A percentile compares a stretch with the other conserved stretches of the same genome.
Conservation (phyloP, 192 early-diverging fungal genomes). For the Chytriomyces hyalinus region DNA sequence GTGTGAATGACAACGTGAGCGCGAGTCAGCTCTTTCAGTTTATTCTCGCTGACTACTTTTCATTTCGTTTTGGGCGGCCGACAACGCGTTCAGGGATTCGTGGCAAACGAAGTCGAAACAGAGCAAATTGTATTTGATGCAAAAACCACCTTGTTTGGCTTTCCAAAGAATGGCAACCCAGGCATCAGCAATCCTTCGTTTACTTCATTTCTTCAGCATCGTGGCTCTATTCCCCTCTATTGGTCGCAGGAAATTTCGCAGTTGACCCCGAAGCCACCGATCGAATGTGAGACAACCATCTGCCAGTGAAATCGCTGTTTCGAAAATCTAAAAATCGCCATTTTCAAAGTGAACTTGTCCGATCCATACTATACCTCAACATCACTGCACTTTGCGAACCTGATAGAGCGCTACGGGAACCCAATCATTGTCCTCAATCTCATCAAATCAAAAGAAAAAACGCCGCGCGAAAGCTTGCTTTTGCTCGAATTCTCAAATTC, state of each 20-base stretch:
- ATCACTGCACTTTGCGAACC: conserved; percentile 89
- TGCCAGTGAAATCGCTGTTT: conserved; percentile 1
- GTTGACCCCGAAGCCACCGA: conserved; percentile 94
- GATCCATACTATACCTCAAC: conserved; percentile 95
- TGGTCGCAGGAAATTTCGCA: conserved; percentile 95
- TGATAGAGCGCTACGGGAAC: conserved; percentile 89
- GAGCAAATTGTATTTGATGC: conserved; percentile 97
- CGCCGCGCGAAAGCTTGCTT: conserved; percentile 81
- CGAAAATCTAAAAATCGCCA: neutral
- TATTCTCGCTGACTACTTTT: too few relatives aligned
- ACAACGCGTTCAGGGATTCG: conserved; percentile 71
- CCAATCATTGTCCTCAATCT: conserved; percentile 94
- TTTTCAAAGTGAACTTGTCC: conserved; percentile 70
- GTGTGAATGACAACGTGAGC: conserved; percentile 82
- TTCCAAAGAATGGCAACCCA: conserved; percentile 50
- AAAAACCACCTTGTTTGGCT: conserved; percentile 85
- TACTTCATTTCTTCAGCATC: conserved; percentile 95
- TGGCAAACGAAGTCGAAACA: conserved; percentile 98
- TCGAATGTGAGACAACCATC: conserved; percentile 55
- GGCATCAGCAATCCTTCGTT: conserved; percentile 67
- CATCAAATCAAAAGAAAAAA: conserved; percentile 94
- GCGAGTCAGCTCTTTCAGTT: neutral
- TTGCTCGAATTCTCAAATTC: conserved; percentile 83
- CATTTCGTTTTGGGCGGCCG: neutral
- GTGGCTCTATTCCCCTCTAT: conserved; percentile 93